phyloP scores from a whole-genome alignment of 495 filamentous ascomycete species.

The Tuber aestivum region DNA sequence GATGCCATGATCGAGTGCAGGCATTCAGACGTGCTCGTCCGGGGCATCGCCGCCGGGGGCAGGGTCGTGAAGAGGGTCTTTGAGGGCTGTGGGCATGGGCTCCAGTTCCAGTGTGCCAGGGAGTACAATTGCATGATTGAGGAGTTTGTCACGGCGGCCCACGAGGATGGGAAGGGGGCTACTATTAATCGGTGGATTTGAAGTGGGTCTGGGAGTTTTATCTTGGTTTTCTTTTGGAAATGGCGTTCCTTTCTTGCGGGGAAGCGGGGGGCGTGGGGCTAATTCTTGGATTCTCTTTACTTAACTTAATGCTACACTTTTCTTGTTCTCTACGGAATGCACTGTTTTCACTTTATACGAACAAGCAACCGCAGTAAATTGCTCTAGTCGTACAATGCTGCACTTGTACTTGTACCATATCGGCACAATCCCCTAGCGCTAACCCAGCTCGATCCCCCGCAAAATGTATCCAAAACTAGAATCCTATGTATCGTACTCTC shows the following conservation, averaged over 20 bases:
- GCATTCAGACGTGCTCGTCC: slow-evolving; percentile 54
- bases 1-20: slow-evolving; percentile 68
- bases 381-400: not conserved
- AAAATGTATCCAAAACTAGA: no score
- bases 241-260: not conserved
- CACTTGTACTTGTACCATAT: no score
- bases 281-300: not conserved
- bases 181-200: not conserved
- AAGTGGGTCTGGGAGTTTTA: not conserved
- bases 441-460: no score
- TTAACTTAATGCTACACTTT: not conserved
- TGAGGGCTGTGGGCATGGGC: slow-evolving; percentile 64
- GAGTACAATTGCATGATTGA: slow-evolving; percentile 58
- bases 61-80: slow-evolving; percentile 51
- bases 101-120: slow-evolving; percentile 56
- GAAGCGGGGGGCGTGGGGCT: not conserved
- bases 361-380: not conserved
- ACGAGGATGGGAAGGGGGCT: slow-evolving; percentile 16
- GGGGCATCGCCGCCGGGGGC: slow-evolving; percentile 46
- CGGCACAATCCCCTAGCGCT: no score
- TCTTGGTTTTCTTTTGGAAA: not conserved
- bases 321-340: not conserved
- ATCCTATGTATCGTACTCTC: no score
- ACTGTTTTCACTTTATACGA: not conserved
- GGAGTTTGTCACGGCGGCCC: slow-evolving; percentile 44